Percentiles rank a stretch among this genome's conserved stretches.
These are phyloP conservation scores for Daldinia concentrica DNA, from an alignment of 495 filamentous ascomycete genomes.

Conservation along the genomic window DNA sequence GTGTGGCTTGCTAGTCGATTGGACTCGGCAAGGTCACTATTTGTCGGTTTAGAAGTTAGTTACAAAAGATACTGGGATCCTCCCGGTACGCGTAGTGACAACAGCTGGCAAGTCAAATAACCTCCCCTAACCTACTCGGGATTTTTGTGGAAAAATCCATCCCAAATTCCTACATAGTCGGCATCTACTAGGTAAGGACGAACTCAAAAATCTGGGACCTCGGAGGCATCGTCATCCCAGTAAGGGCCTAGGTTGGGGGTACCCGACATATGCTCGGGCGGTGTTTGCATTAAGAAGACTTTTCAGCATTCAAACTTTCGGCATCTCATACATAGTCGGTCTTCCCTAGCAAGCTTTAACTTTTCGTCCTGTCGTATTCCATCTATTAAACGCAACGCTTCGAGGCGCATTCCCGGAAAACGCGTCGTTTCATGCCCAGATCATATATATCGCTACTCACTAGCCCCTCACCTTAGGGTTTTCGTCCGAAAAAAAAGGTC, in stretches of 20 bases:
- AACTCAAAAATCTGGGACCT: conserved; percentile 42
- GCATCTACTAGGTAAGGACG: conserved; percentile 28
- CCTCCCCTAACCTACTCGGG: conserved; percentile 41
- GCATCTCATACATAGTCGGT: conserved; percentile 26
- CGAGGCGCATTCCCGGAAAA: conserved; percentile 28
- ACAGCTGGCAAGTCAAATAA: conserved; percentile 39
- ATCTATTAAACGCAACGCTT: conserved; percentile 25
- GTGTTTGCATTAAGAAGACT: conserved; percentile 42
- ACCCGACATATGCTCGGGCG: conserved; percentile 34
- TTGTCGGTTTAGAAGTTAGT: conserved; percentile 40
- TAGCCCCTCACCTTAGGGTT: conserved; percentile 33
- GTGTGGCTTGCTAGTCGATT: conserved; percentile 46
- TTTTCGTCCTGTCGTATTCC: conserved; percentile 7
- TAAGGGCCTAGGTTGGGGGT: conserved; percentile 29
- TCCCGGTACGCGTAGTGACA: conserved; percentile 35
- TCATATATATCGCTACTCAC: conserved; percentile 29
- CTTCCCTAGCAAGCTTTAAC: conserved; percentile 16
- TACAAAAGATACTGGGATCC: conserved; percentile 36
- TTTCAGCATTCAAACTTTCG: conserved; percentile 34
- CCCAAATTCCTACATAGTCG: conserved; percentile 36
- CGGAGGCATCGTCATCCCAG: conserved; percentile 43
- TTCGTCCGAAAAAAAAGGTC: conserved; percentile 25
- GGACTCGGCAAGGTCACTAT: conserved; percentile 42
- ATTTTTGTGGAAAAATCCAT: conserved; percentile 42
- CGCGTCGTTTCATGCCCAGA: conserved; percentile 37